Evolutionary conservation across 768 basidiomycete species (phyloP), one percentile per base, ranked within the genome.

Genomic region (Suillus decipiens): DNA sequence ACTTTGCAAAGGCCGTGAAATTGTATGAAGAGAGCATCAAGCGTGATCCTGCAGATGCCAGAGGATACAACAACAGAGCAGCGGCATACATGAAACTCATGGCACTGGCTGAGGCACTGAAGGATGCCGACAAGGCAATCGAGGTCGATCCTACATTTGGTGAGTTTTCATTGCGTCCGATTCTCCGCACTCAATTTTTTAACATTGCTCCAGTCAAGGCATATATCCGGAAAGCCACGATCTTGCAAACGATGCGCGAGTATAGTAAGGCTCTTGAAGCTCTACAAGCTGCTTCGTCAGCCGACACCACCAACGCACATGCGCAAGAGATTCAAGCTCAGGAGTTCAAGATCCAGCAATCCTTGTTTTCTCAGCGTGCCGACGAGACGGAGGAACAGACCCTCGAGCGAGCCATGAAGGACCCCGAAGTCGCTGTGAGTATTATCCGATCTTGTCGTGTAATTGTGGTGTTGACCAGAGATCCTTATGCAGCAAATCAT

Each of bases 31-130:
- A 99, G 78, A 91, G 94, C 65, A 97, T 99, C 83, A 98, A 98
- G 80, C 90, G 97, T 57, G 89, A 93, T 70, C 96, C 97, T 47
- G 75, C 77, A 42, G 97, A 99, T 72, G 85, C 96, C 15, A 84
- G 90, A 67, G 95, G 93, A 10, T 99, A 98, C 81, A 99, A 96
- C 76, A 99, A 99, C 80, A 90, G 97, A 56, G 95, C 97, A n/a
- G 90, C 95, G 34, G 96, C 95, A 28, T 98, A 97, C 79, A 93
- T 90, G 78, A 99, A 99, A 80, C 87, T 99, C 45, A 85, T 85
- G 48, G 97, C 97, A 1, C 78, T 99, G 36, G 92, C 95, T 12
- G 97, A 99, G 75, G 97, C 96, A 1, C 83, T 99, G 72, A 99
- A 99, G 77, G 97, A 99, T 71, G 93, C 88, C 43, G 87, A 99